These are phyloP conservation scores for Jamesozyma gamospora DNA, from an alignment of 805 yeast species.

Conservation along the genomic window DNA sequence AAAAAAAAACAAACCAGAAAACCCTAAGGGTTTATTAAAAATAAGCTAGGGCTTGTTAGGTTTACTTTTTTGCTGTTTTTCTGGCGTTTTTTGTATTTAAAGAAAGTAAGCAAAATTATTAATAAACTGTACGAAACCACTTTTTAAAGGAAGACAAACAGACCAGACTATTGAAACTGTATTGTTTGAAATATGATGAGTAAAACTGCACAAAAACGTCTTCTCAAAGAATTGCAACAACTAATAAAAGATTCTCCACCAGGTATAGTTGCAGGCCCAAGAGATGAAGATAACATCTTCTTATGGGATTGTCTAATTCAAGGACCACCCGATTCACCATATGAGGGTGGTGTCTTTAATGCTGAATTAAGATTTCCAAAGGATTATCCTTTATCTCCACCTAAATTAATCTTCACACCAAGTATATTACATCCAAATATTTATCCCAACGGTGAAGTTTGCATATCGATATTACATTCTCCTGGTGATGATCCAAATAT, in stretches of 20 bases:
- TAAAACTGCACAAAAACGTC: conserved; percentile 72
- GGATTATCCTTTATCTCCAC: conserved; percentile 80
- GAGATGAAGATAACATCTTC: conserved; percentile 60
- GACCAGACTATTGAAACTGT: too few relatives aligned
- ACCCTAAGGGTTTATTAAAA: too few relatives aligned
- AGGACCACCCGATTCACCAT: conserved; percentile 78
- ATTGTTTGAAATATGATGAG: too few relatives aligned
- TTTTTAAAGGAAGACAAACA: too few relatives aligned
- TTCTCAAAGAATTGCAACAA: conserved; percentile 83
- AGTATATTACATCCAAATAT: conserved; percentile 89
- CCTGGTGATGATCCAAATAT: conserved; percentile 97
- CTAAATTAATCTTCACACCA: conserved; percentile 63
- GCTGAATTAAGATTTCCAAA: conserved; percentile 62
- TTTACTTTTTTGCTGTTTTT: too few relatives aligned
- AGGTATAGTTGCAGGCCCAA: conserved; percentile 91
- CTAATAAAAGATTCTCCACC: conserved; percentile 82
- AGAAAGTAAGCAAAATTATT: too few relatives aligned
- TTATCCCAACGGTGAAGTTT: conserved; percentile 89
- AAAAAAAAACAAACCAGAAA: too few relatives aligned
- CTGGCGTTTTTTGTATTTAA: too few relatives aligned
- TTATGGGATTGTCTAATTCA: conserved; percentile 77
- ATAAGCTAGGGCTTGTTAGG: too few relatives aligned
- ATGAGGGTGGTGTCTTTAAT: conserved; percentile 80
- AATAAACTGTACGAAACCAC: too few relatives aligned
- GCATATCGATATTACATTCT: conserved; percentile 88